These are phyloP conservation scores for Pittosporum tobira DNA, from an alignment of 129 eudicot species.

Conservation along the genomic window DNA sequence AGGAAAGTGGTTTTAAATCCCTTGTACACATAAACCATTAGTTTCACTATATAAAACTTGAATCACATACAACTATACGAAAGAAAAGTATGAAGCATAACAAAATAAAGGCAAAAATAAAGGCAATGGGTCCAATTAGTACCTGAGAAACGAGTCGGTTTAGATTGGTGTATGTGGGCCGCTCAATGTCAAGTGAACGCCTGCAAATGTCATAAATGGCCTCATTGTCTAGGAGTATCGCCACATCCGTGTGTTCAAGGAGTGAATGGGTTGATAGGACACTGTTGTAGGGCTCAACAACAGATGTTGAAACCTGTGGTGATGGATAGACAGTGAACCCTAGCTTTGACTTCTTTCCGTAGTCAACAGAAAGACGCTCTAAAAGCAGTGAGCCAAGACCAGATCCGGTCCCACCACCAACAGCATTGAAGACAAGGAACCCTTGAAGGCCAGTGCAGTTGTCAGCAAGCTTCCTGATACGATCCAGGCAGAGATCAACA, in stretches of 20 bases:
- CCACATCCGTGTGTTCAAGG: constrained; percentile 63
- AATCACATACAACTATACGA: too few relatives aligned
- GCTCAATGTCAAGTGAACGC: constrained; percentile 65
- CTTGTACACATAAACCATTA: too few relatives aligned
- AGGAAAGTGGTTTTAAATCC: too few relatives aligned
- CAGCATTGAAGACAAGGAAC: constrained; percentile 65
- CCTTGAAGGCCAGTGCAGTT: constrained; percentile 79
- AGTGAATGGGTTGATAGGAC: constrained; percentile 66
- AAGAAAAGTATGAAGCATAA: not conserved
- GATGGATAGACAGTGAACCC: constrained; percentile 72
- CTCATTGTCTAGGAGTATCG: constrained; percentile 62
- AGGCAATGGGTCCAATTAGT: too few relatives aligned
- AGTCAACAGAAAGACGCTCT: constrained; percentile 63
- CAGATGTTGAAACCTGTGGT: constrained; percentile 70
- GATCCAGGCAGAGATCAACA: constrained; percentile 63
- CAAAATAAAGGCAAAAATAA: too few relatives aligned
- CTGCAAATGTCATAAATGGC: constrained; percentile 75
- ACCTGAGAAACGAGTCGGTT: constrained; percentile 68
- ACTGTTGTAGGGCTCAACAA: constrained; percentile 74
- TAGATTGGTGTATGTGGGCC: constrained; percentile 69
- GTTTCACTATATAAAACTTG: too few relatives aligned
- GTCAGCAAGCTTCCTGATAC: constrained; percentile 67
- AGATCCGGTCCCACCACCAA: constrained; percentile 71
- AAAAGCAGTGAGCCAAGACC: constrained; percentile 64
- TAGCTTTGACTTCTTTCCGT: constrained; percentile 64